Evolutionary conservation across 2,329 filamentous ascomycete genomes (phyloP).

Genomic region (Verticillium albo-atrum): DNA sequence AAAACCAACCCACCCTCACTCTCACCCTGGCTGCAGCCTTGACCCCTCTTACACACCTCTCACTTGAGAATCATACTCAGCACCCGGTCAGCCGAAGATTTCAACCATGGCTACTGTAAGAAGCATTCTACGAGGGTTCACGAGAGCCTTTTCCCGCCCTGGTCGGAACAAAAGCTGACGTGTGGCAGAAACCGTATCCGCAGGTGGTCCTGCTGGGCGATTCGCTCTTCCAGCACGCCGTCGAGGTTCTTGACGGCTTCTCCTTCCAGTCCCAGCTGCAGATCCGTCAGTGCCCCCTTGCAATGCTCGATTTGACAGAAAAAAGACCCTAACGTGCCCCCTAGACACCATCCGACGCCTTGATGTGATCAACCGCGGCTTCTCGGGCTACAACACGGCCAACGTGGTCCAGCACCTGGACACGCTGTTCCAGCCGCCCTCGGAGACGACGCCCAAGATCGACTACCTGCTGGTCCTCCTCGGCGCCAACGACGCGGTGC

Average conservation of each 20-base stretch:
- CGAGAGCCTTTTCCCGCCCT: too few species aligned
- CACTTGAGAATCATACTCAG: not conserved
- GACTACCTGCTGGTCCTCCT: conserved; percentile 74
- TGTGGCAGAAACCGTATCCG: conserved; percentile 42
- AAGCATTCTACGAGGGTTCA: not conserved
- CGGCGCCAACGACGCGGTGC: conserved; percentile 83
- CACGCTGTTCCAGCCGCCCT: conserved; percentile 64
- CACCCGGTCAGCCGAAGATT: not conserved
- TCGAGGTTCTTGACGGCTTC: conserved; percentile 61
- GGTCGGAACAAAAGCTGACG: not conserved
- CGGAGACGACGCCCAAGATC: conserved; percentile 52
- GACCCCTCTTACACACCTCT: not conserved
- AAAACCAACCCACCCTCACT: not conserved
- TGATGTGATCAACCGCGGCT: conserved; percentile 85
- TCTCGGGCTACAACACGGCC: conserved; percentile 79
- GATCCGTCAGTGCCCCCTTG: conserved; percentile 46
- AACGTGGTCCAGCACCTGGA: conserved; percentile 68
- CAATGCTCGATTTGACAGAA: not conserved
- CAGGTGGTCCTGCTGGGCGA: conserved; percentile 86
- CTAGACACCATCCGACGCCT: conserved; percentile 70
- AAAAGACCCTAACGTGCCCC: not conserved
- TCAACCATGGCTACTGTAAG: not conserved
- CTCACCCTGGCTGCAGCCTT: not conserved
- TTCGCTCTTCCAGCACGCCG: conserved; percentile 73
- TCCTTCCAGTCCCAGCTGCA: conserved; percentile 70